A percentile compares a stretch with the other conserved stretches of the same genome.
Conservation (phyloP, 2,329 filamentous ascomycete genomes). For the Venturia pyrina region DNA sequence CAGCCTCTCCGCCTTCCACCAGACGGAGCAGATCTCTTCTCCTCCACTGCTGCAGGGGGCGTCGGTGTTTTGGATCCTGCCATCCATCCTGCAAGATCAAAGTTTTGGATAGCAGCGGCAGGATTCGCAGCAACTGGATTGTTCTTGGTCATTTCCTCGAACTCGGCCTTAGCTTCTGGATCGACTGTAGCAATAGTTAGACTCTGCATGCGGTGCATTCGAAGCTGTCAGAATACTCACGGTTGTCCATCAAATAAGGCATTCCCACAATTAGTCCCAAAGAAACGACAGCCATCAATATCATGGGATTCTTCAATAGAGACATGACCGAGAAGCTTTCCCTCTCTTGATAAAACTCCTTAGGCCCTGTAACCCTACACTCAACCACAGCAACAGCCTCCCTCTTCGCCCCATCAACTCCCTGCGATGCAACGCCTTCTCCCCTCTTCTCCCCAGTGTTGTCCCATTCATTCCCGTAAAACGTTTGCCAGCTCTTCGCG, state of each 20-base stretch:
- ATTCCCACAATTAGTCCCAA: slow-evolving; percentile 81
- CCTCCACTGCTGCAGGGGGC: neutral
- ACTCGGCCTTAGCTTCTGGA: slow-evolving; percentile 87
- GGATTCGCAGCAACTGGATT: slow-evolving; percentile 49
- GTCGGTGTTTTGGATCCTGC: slow-evolving; percentile 35
- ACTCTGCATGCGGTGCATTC: neutral
- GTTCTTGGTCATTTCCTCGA: slow-evolving; percentile 78
- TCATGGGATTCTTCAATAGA: slow-evolving; percentile 92
- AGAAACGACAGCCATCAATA: slow-evolving; percentile 76
- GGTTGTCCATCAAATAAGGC: slow-evolving; percentile 92
- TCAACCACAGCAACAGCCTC: slow-evolving; percentile 52
- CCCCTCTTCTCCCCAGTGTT: slow-evolving; percentile 63
- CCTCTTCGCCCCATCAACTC: slow-evolving; percentile 25
- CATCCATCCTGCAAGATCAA: slow-evolving; percentile 57
- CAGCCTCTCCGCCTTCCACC: slow-evolving; percentile 3
- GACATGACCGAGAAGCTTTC: slow-evolving; percentile 67
- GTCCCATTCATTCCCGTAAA: slow-evolving; percentile 78
- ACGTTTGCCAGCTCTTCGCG: slow-evolving; percentile 71
- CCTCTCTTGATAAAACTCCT: slow-evolving; percentile 69
- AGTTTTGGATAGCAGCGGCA: slow-evolving; percentile 48
- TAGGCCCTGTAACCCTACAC: slow-evolving; percentile 50
- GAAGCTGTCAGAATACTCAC: slow-evolving; percentile 44
- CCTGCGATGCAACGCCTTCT: slow-evolving; percentile 23
- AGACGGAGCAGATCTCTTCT: neutral
- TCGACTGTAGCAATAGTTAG: slow-evolving; percentile 58